Percentiles rank a stretch among this genome's conserved stretches.
These are phyloP conservation scores for Blastocrithidia nonstop DNA, from an alignment of 208 protist species.

Conservation along the genomic window DNA sequence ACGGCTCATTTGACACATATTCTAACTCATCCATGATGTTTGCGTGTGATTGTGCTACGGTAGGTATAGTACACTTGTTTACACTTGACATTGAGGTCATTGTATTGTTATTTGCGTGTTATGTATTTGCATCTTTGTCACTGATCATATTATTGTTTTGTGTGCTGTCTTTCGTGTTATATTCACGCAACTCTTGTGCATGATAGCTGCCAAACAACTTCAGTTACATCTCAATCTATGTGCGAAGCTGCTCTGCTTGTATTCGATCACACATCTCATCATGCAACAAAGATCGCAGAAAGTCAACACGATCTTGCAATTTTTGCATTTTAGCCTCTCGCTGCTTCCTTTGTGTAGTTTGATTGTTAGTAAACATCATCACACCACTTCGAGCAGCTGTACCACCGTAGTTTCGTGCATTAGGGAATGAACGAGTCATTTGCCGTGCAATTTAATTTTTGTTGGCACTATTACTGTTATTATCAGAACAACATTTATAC, in stretches of 20 bases:
- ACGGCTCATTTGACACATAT: constrained; percentile 40
- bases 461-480: too few relatives aligned
- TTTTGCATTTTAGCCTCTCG: constrained; percentile 10
- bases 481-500: too few relatives aligned
- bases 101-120: too few relatives aligned
- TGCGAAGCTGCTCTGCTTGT: constrained; percentile 31
- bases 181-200: constrained; percentile 29
- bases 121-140: too few relatives aligned
- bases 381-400: constrained; percentile 21
- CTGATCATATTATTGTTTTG: too few relatives aligned
- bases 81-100: too few relatives aligned
- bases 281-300: constrained; percentile 43
- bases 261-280: constrained; percentile 54
- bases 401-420: constrained; percentile 52
- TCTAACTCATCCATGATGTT: constrained; percentile 59
- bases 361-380: constrained; percentile 15
- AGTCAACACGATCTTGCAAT: constrained; percentile 57
- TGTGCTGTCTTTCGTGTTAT: too few relatives aligned
- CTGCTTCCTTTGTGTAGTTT: constrained; percentile 11
- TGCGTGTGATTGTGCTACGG: constrained; percentile 36
- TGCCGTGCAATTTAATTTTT: too few relatives aligned
- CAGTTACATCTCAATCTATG: constrained; percentile 20
- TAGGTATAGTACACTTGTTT: too few relatives aligned
- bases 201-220: constrained; percentile 37
- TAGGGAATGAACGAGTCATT: too few relatives aligned